Percentiles rank a stretch among this genome's conserved stretches.
phyloP scores from a whole-genome alignment of 139 green algal species.

The Zygnema circumcarinatum region DNA sequence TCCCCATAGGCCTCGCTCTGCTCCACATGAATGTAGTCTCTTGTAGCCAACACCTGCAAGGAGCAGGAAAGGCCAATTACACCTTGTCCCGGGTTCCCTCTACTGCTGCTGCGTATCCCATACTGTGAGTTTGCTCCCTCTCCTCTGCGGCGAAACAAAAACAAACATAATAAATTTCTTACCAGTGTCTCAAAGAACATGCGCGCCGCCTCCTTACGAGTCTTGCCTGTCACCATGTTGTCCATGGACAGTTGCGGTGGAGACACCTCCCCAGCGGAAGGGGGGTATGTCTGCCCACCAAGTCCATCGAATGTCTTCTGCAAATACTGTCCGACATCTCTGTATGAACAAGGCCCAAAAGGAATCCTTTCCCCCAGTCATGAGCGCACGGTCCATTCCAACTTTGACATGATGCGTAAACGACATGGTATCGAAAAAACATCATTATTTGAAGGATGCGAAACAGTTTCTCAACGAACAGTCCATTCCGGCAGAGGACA shows the following conservation, averaged over 20 bases:
- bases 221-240: slow-evolving; percentile 48
- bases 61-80: too few relatives aligned
- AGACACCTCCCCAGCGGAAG: neutral
- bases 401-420: too few relatives aligned
- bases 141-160: too few relatives aligned
- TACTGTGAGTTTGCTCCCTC: too few relatives aligned
- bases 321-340: slow-evolving; percentile 30
- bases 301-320: slow-evolving; percentile 40
- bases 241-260: slow-evolving; percentile 2
- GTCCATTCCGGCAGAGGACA: too few relatives aligned
- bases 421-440: too few relatives aligned
- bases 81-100: too few relatives aligned
- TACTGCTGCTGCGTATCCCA: too few relatives aligned
- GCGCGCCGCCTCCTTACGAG: slow-evolving; percentile 51
- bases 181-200: slow-evolving; percentile 68
- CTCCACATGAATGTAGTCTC: slow-evolving; percentile 65
- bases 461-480: too few relatives aligned
- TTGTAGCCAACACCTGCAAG: slow-evolving; percentile 63
- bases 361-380: neutral
- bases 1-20: slow-evolving; percentile 60
- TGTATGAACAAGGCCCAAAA: slow-evolving; percentile 25
- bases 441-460: too few relatives aligned
- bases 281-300: neutral
- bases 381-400: too few relatives aligned
- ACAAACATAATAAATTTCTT: too few relatives aligned